Conservation (phyloP, 83 land plant genomes). For the Picea abies region DNA sequence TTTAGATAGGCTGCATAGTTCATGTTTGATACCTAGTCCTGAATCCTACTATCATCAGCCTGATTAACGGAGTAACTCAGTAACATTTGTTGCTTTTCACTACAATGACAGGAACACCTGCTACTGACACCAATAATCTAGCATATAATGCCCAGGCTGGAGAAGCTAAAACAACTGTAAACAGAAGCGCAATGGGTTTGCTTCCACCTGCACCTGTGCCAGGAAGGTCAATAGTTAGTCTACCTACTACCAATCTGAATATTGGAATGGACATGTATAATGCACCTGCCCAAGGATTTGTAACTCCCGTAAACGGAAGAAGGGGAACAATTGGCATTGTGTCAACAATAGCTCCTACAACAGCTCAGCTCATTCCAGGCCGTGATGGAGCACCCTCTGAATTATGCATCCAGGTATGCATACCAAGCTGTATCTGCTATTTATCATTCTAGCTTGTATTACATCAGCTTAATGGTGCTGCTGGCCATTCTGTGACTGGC, state of each 20-base stretch:
- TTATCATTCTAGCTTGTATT: neutral
- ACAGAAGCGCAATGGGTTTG: conserved; percentile 13
- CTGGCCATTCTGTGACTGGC: neutral
- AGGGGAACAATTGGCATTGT: conserved; percentile 18
- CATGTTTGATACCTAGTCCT: too few relatives aligned
- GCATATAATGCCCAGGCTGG: neutral
- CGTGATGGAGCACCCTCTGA: conserved; percentile 43
- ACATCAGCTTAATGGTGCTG: neutral
- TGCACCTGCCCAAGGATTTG: conserved; percentile 27
- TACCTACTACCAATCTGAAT: conserved; percentile 60
- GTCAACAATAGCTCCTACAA: conserved; percentile 17
- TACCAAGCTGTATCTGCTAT: neutral
- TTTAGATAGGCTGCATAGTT: neutral
- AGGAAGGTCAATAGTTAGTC: conserved; percentile 38
- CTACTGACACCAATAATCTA: conserved; percentile 17
- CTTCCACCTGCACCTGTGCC: conserved; percentile 25
- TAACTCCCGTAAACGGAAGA: conserved; percentile 29
- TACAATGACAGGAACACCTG: conserved; percentile 26
- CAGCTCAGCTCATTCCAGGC: conserved; percentile 15
- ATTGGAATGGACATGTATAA: conserved; percentile 56
- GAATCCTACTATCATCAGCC: too few relatives aligned
- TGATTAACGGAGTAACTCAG: too few relatives aligned
- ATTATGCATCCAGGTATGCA: conserved; percentile 54
- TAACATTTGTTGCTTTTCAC: neutral
- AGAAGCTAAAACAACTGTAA: conserved; percentile 5